Evolutionary conservation across 2,329 filamentous ascomycete genomes (phyloP).

Genomic region (Albophoma yamanashiensis): DNA sequence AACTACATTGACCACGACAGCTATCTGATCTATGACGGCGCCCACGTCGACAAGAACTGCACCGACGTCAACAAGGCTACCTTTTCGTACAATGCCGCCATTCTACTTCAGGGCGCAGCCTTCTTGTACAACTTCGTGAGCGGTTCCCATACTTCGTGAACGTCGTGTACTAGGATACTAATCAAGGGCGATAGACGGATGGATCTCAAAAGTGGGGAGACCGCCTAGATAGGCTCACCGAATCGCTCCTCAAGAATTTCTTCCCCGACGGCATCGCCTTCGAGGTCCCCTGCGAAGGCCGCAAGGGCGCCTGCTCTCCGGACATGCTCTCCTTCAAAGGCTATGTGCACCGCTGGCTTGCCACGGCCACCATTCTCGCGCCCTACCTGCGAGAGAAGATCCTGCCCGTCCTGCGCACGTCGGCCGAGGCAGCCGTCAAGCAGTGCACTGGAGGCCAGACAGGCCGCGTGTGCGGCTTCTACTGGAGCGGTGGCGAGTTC

Average conservation of each 20-base stretch:
- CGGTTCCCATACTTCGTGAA: not conserved
- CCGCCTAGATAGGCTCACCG: slow-evolving; percentile 44
- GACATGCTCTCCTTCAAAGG: slow-evolving; percentile 69
- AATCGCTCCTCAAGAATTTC: slow-evolving; percentile 37
- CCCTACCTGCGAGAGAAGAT: slow-evolving; percentile 46
- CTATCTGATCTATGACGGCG: slow-evolving; percentile 57
- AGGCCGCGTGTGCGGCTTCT: slow-evolving; percentile 52
- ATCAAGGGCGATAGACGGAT: slow-evolving; percentile 28
- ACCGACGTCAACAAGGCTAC: slow-evolving; percentile 49
- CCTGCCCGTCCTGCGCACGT: slow-evolving; percentile 44
- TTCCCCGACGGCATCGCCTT: slow-evolving; percentile 49
- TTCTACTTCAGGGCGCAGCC: slow-evolving; percentile 51
- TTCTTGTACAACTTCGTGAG: slow-evolving; percentile 57
- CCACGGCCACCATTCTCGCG: slow-evolving; percentile 48
- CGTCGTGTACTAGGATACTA: not conserved
- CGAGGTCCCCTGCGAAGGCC: slow-evolving; percentile 55
- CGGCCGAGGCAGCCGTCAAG: slow-evolving; percentile 46
- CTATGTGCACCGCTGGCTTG: slow-evolving; percentile 56
- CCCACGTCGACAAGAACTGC: slow-evolving; percentile 47
- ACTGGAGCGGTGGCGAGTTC: slow-evolving; percentile 42
- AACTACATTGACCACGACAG: slow-evolving; percentile 47
- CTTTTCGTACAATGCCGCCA: slow-evolving; percentile 57
- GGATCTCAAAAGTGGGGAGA: slow-evolving; percentile 43
- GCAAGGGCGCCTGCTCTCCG: slow-evolving; percentile 47
- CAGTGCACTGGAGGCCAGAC: slow-evolving; percentile 51